Base-by-base conservation (phyloP, 2,329 filamentous ascomycete genomes). In the Colletotrichum sp. region DNA sequence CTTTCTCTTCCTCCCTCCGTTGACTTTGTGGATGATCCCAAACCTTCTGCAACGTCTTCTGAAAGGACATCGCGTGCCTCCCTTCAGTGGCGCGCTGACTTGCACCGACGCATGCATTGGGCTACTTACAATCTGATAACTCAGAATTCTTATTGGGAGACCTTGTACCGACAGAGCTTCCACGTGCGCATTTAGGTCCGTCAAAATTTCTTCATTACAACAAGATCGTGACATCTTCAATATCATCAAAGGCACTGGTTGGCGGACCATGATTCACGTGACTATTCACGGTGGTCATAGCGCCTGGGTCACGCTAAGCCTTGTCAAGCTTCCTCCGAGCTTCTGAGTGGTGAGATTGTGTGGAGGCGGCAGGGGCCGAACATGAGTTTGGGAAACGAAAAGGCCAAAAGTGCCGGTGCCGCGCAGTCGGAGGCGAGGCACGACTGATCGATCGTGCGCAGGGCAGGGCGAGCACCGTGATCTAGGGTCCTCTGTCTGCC, bases 261-360 rank as follows among this genome's bases (percentile, higher is more conserved):
- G 15, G 29, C 39, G 64, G 61, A 69, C 74, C 16, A 30, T 52
- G 7, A 15, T 16, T 57, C 74, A 77, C 82, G 82, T 80, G 80
- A 77, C 36, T 55, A 13, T 77, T 68, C 62, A n/a, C 32, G 64
- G 69, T 82, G 82, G 81, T 79, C 82, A 82, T 82, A 82, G 82
- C 81, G 81, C 76, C 75, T 19, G 59, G 34, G 29, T 75, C 27
- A 25, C 72, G 59, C 79, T 81, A 82, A 81, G 78, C 81, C 79
- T 77, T 80, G 78, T 80, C 76, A 70, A 77, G 78, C 29, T 36
- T 36, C 39, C 27, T n/a, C 15, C 27, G 34, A 69, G 64, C 55
- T 65, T 27, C 12, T 64, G 64, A 69, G 32, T 73, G 73, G 69
- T 63, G 64, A 73, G 66, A 77, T 44, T 34, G 34, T 74, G 75